These are phyloP conservation scores for Lactarius quietus DNA, from an alignment of 768 basidiomycete genomes.

Conservation along the genomic window DNA sequence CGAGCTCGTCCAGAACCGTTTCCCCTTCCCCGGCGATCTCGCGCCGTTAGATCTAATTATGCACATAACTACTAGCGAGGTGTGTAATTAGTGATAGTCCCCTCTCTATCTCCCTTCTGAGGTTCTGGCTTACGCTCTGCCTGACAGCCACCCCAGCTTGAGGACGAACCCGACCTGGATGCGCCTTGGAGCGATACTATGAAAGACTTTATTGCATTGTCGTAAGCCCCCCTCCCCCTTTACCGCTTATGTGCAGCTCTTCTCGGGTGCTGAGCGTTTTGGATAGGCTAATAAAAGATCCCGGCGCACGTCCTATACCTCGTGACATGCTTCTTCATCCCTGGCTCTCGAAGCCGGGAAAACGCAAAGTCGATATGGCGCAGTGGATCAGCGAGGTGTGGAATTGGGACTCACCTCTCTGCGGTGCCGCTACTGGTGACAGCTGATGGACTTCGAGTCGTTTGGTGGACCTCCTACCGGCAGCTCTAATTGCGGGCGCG, in stretches of 20 bases:
- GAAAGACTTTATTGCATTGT: slow-evolving; percentile 79
- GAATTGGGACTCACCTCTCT: slow-evolving; percentile 48
- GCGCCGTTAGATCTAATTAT: slow-evolving; percentile 84
- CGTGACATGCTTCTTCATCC: slow-evolving; percentile 74
- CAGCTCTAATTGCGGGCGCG: neutral
- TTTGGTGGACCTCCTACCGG: neutral
- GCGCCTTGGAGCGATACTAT: slow-evolving; percentile 65
- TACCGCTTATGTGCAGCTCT: neutral
- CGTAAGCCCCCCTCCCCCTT: slow-evolving; percentile 45
- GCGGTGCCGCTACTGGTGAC: neutral
- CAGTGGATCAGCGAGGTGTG: slow-evolving; percentile 78
- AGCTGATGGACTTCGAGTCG: neutral
- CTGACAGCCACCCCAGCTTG: slow-evolving; percentile 61
- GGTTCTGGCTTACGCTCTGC: neutral
- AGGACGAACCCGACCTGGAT: slow-evolving; percentile 51
- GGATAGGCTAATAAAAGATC: slow-evolving; percentile 59
- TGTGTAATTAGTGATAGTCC: slow-evolving; percentile 31
- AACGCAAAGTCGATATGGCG: slow-evolving; percentile 76
- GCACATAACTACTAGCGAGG: slow-evolving; percentile 72
- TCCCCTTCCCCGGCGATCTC: slow-evolving; percentile 84
- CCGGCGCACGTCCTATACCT: slow-evolving; percentile 64
- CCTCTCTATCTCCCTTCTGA: slow-evolving; percentile 13
- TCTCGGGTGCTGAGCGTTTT: slow-evolving; percentile 7
- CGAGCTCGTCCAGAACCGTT: slow-evolving; percentile 84
- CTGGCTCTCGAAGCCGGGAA: slow-evolving; percentile 69